Base-by-base conservation (phyloP, 805 yeast species). In the Komagataella pseudopastoris region DNA sequence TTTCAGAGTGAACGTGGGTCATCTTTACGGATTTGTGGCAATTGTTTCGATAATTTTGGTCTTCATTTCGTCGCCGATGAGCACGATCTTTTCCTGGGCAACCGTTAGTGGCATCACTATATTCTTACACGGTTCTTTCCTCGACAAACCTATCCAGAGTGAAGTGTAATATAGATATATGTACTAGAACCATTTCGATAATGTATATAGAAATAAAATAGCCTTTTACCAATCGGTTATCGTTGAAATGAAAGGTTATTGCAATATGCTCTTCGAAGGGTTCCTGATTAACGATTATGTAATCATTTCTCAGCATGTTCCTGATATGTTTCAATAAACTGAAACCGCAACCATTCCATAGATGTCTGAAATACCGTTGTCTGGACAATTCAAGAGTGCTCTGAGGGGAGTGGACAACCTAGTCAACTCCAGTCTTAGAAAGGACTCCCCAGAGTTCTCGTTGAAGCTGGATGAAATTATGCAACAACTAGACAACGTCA, bases 131-230 rank as follows among this genome's bases (percentile, higher is more conserved):
- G 99, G 97, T 48, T 74, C 90, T 3, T 72, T 91, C 56, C 75
- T 93, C 78, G 98, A 93, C 63, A 93, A 91, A 70, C 99, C 99
- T 18, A 83, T 90, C 54, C 98, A 93, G 70, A 82, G 76, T 72
- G 60, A 50, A 14, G 51, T 43, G 50, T 36, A 17, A 20, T 44
- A 18, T 44, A 49, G 49, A 17, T 14, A 14, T n/a, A 22, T 45
- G n/a, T 45, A 45, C 17, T 45, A 12, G 14, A 18, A 22, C 30
- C 12, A 22, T 45, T 45, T 45, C 17, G 23, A 22, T 45, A 20
- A 22, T 14, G 47, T 10, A 5, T 14, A 30, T 30, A 30, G 39
- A 30, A 14, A 30, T 6, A 30, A 30, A 10, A 10, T 12, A 14
- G 14, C 39, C 39, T 30, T 30, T 30, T 30, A 6, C 10, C 39